These are phyloP conservation scores for Mycena floridula DNA, from an alignment of 768 basidiomycete species.

Conservation along the genomic window DNA sequence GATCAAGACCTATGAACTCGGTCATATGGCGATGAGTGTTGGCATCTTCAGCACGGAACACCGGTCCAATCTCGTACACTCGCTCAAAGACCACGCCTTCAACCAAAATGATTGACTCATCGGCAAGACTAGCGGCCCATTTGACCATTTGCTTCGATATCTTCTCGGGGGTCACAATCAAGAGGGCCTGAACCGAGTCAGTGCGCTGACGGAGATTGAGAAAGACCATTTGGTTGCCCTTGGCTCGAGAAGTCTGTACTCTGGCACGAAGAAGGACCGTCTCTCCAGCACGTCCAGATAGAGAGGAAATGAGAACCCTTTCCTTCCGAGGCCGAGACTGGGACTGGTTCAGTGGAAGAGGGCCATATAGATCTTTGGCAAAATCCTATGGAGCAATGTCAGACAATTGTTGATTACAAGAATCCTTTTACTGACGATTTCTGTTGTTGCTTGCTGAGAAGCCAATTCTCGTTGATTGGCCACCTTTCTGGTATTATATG, in stretches of 20 bases:
- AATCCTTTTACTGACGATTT: conserved; percentile 62
- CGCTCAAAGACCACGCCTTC: conserved; percentile 91
- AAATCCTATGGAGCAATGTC: conserved; percentile 59
- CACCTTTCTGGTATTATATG: conserved; percentile 53
- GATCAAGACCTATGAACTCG: conserved; percentile 97
- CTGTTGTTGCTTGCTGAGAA: conserved; percentile 80
- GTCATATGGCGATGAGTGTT: conserved; percentile 98
- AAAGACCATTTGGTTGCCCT: conserved; percentile 97
- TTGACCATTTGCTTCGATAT: conserved; percentile 98
- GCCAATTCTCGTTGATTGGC: conserved; percentile 90
- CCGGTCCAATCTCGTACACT: conserved; percentile 94
- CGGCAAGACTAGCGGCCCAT: conserved; percentile 71
- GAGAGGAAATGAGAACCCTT: conserved; percentile 57
- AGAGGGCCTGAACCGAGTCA: conserved; percentile 81
- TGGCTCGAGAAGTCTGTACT: conserved; percentile 85
- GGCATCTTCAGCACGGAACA: conserved; percentile 96
- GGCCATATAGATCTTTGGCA: conserved; percentile 77
- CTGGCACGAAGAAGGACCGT: conserved; percentile 82
- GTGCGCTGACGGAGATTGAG: conserved; percentile 85
- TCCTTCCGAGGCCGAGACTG: conserved; percentile 60
- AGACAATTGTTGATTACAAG: background rate
- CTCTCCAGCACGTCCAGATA: conserved; percentile 66
- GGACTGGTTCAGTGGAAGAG: conserved; percentile 87
- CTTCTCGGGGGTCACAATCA: conserved; percentile 62
- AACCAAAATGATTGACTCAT: conserved; percentile 89